Evolutionary conservation across 495 filamentous ascomycete species (phyloP), one percentile per base, ranked within the genome.

Genomic region (Hypoxylon rickii): DNA sequence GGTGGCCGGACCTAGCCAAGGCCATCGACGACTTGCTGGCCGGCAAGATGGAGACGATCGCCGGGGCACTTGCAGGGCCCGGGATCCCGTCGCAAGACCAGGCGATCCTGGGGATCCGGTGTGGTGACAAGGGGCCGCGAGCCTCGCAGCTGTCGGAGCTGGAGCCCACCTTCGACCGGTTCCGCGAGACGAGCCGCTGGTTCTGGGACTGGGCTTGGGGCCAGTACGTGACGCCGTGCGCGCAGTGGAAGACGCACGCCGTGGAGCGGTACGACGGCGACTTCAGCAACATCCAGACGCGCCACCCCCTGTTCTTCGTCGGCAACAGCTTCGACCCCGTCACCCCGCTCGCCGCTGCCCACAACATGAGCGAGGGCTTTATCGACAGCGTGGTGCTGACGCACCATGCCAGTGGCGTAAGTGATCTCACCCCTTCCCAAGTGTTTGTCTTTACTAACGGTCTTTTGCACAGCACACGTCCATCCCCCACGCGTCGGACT

Each of bases 331-430:
- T 53, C 7, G 79, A 81, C 44, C 65, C 75, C 5, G 63, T 70
- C 10, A 81, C 80, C 2, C 75, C 80, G 13, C 55, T 81, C n/a
- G 52, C 47, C 8, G 74, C 68, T 3, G 83, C 83, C 2, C 64
- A 67, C 29, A 80, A 81, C 46, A 75, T 82, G 68, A 79, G 77
- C 26, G 36, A 53, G 0, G 67, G 64, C 1, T 83, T 85, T 46
- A 71, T 78, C 38, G 81, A 79, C 1, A 85, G 82, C 11, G 73
- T 71, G 3, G 41, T 84, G 12, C 65, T 84, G 13, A 69, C 78
- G 57, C 76, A 81, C 48, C 71, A 79, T 44, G 82, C 79, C 1
- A 73, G 80, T 48, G 81, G 82, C 1, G 82, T 85, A 64, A 65
- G 81, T 77, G 21, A 10, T 29, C 13, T 40, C n/a, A 34, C 10